phyloP scores from a whole-genome alignment of 176 grass and related monocot genomes.

The Tillandsia leiboldiana region DNA sequence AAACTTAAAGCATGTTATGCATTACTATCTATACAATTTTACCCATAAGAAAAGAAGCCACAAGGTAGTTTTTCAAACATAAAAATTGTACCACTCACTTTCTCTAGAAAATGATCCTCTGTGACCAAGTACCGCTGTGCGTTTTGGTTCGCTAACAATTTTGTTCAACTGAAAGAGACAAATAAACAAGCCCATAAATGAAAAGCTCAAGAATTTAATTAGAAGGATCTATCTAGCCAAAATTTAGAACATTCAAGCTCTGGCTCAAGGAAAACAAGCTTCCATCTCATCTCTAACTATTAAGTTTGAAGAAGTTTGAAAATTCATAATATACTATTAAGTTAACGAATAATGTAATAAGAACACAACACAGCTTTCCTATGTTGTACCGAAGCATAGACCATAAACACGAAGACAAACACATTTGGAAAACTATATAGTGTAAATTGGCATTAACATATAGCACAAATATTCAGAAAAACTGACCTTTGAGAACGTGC shows the following conservation, averaged over 20 bases:
- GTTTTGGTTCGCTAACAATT: slow-evolving; percentile 35
- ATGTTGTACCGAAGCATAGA: too few relatives aligned
- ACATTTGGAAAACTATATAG: too few relatives aligned
- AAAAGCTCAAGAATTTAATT: neutral
- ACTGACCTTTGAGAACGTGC: slow-evolving; percentile 56
- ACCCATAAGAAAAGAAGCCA: too few relatives aligned
- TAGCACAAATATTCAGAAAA: slow-evolving; percentile 8
- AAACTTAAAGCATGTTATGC: too few relatives aligned
- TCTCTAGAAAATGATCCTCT: slow-evolving; percentile 47
- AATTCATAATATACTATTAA: too few relatives aligned
- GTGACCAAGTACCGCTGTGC: slow-evolving; percentile 27
- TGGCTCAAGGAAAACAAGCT: too few relatives aligned
- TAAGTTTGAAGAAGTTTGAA: too few relatives aligned
- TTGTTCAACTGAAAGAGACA: slow-evolving; percentile 37
- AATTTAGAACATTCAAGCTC: neutral
- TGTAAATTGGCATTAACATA: neutral
- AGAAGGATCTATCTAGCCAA: neutral
- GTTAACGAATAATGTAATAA: too few relatives aligned
- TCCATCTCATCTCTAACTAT: too few relatives aligned
- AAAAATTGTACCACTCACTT: slow-evolving; percentile 26
- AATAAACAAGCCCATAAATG: neutral
- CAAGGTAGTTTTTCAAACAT: slow-evolving; percentile 1
- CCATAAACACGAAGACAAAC: too few relatives aligned
- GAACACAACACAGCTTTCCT: too few relatives aligned
- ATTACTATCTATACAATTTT: too few relatives aligned